Base-by-base conservation (phyloP, 768 basidiomycete genomes). In the Boletus subcaerulescens region DNA sequence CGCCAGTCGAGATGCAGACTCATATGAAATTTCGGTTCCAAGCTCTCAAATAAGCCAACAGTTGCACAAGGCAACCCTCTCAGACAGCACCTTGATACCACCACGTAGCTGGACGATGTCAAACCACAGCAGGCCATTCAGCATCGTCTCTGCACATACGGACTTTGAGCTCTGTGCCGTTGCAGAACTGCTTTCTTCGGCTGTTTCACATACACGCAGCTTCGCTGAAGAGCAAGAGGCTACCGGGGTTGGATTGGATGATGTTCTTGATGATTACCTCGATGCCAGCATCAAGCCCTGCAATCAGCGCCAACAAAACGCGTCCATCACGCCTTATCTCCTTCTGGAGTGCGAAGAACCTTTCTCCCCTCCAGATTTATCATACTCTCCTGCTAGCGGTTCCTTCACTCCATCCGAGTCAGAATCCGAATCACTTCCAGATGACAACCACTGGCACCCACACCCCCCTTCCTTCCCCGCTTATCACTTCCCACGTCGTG, bases 131-230 rank as follows among this genome's bases (percentile, higher is more conserved):
- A 75, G 78, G 52, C 57, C 72, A 29, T 63, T 64, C 46, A 83
- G 80, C 57, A 60, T 72, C 20, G 73, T 81, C 32, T 82, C 81
- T 4, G 65, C 75, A 8, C 68, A 72, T 13, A 80, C 80, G 11
- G 82, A 83, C 46, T 61, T 68, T 31, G 82, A 83, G 55, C 72
- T 83, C 14, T 64, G 73, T n/a, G 78, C 76, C n/a, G 66, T 83
- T 45, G 76, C 77, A 2, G 80, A 80, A 29, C 65, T 81, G 40
- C 71, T 83, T 53, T 71, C 76, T 12, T 70, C 73, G 1, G 57
- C 68, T 31, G 58, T 73, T 20, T 65, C 63, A 15, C 65, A 70
- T 24, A 33, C 55, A 15, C 45, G 40, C 9, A 67, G 62, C 42
- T 42, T 51, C 29, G 64, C 64, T 10, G 65, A 66, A 50, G 66